A percentile compares a stretch with the other conserved stretches of the same genome.
These are phyloP conservation scores for Hymenochaete sp. DNA, from an alignment of 1,284 basidiomycete species.

Conservation along the genomic window DNA sequence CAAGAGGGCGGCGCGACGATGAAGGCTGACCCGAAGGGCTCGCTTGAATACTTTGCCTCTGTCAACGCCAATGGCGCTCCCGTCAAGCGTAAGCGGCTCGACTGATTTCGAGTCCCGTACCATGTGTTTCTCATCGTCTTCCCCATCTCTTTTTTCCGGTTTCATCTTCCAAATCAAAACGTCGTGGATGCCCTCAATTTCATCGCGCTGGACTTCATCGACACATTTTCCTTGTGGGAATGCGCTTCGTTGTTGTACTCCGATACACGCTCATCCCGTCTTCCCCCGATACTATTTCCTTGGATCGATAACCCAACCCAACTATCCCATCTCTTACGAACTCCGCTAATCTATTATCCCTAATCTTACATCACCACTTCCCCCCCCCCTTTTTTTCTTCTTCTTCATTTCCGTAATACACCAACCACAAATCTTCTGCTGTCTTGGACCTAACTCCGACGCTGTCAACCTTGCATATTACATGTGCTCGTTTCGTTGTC, in stretches of 20 bases:
- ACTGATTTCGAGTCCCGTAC: conserved; percentile 7
- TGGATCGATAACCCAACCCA: too few species aligned
- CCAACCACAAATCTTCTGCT: too few species aligned
- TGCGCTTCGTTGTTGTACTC: background rate
- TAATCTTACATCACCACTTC: too few species aligned
- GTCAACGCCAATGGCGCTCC: conserved; percentile 8
- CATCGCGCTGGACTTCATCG: background rate
- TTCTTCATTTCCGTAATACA: too few species aligned
- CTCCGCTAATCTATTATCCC: too few species aligned
- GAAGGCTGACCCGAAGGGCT: conserved; percentile 65
- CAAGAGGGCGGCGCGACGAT: conserved; percentile 66
- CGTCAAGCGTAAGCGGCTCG: conserved; percentile 16
- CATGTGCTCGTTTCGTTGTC: too few species aligned
- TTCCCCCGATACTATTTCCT: background rate
- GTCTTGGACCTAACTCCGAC: too few species aligned
- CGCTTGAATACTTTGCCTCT: conserved; percentile 64
- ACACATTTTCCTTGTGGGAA: background rate
- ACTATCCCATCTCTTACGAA: too few species aligned
- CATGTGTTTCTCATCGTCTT: conserved; percentile 9
- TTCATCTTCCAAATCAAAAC: background rate
- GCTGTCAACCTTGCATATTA: too few species aligned
- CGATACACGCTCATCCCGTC: background rate
- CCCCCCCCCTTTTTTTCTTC: too few species aligned
- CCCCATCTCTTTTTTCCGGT: conserved; percentile 1
- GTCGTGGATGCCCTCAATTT: background rate